Base-by-base conservation (phyloP, 2,329 filamentous ascomycete genomes). In the Paracamarosporium sp. region DNA sequence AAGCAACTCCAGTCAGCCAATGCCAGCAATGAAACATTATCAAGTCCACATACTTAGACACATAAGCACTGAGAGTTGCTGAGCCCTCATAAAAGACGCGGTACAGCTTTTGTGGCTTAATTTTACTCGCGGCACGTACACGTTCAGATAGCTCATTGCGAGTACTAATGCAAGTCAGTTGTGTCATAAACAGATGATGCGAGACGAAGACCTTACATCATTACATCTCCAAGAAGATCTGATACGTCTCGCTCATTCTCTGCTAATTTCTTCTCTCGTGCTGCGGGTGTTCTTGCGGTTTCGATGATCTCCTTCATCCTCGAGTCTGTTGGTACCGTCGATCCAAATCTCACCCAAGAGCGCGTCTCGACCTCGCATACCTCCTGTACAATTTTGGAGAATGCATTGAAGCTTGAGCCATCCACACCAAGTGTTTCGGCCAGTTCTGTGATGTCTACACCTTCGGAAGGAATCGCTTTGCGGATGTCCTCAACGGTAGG, bases 71-170 rank as follows among this genome's bases (percentile, higher is more conserved):
- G 25, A 66, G 38, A 1, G 66, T 68, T 1, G 47, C 52, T 2
- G 62, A 64, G 0, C 30, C 53, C 13, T 69, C 64, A 31, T 61
- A 62, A 13, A 51, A 56, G 0, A 56, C 58, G 1, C 62, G 57
- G 24, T 45, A 67, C 12, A 67, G 51, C 1, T 8, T 4, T 1
- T 4, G 0, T 8, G 67, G 65, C n/a, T 15, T 25, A 12, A 50
- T 31, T 8, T 51, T 46, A 8, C 17, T 28, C 11, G 24, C 30
- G 17, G 30, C n/a, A 4, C 54, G 20, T 12, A 56, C 38, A 5
- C 45, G 28, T 7, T 46, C 36, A 1, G 40, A 7, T 2, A 6
- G 38, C 13, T 40, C 46, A 12, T 22, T 9, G 11, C 31, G 40
- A 3, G 54, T 52, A 2, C 54, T 56, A 20, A 1, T 9, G 2